These are phyloP conservation scores for Phytophthora litchii DNA, from an alignment of 352 stramenopile species.

Conservation along the genomic window DNA sequence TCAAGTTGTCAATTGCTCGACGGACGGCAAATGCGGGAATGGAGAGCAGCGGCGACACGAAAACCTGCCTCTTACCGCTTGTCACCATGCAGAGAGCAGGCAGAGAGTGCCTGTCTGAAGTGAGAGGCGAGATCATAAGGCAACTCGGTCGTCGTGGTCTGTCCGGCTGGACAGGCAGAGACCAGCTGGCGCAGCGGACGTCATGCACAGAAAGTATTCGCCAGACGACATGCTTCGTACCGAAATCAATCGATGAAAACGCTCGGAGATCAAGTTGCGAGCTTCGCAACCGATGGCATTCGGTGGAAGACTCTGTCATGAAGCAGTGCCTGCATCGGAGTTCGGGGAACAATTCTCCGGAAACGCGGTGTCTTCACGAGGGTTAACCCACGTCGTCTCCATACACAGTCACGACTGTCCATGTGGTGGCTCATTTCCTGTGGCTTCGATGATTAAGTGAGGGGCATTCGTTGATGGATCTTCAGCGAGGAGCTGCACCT, in stretches of 20 bases:
- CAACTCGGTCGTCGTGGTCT: conserved; percentile 3
- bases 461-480: conserved; percentile 14
- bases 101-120: conserved; percentile 14
- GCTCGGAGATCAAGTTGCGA: background rate
- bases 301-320: conserved; percentile 3
- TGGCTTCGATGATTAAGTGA: conserved; percentile 1
- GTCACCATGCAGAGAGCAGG: conserved; percentile 17
- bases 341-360: conserved; percentile 11
- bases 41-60: conserved; percentile 9
- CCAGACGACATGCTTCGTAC: conserved; percentile 12
- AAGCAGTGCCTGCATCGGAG: conserved; percentile 4
- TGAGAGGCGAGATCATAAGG: conserved; percentile 17
- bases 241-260: conserved; percentile 13
- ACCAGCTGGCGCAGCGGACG: conserved; percentile 23
- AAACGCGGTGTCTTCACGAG: conserved; percentile 6
- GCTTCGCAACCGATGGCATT: conserved; percentile 1
- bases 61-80: conserved; percentile 2
- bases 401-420: conserved; percentile 26
- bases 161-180: conserved; percentile 23
- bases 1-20: conserved; percentile 22
- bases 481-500: conserved; percentile 11
- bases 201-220: conserved; percentile 15
- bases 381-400: conserved; percentile 23
- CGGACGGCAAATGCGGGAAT: conserved; percentile 31
- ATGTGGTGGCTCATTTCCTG: conserved; percentile 26